Base-by-base conservation (phyloP, 805 yeast genomes). In the Nakazawaea ishiwadae region DNA sequence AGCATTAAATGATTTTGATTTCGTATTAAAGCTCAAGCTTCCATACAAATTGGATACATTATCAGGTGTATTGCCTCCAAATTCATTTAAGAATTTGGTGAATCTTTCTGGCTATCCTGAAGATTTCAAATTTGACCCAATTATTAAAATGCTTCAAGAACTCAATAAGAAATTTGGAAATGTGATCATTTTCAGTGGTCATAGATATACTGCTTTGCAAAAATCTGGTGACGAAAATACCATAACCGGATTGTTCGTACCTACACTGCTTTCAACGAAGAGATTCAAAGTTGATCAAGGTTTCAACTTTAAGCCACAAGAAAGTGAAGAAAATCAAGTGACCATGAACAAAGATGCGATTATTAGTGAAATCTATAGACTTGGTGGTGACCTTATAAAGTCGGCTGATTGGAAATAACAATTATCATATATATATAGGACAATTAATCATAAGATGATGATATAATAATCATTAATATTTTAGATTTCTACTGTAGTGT, bases 231-330 rank as follows among this genome's bases (percentile, higher is more conserved):
- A 47, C 12, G 68, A 68, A 39, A 79, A 79, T 51, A 80, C 82
- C 6, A 75, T 91, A 37, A 75, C 90, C 17, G 97, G 97, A 2
- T 63, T 93, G 36, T 81, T 91, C 65, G 78, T 84, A 39, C 96
- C 96, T 2, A 60, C 73, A 4, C 31, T 56, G 2, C 71, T 74
- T 29, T 60, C 75, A 46, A 74, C 75, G 46, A 75, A 77, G 55
- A 84, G 81, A 59, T 89, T 88, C 66, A 80, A 82, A 52, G 96
- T 84, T 17, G 86, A 84, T 48, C 59, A 84, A 45, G 95, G 90
- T 11, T 81, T 77, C 52, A 81, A 87, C 51, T 71, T 81, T 43
- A 71, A 74, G 54, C 95, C 96, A 1, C 73, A 68, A 26, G 69
- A 54, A 20, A 58, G 52, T 10, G 45, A 36, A 49, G 77, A 29